phyloP scores from a whole-genome alignment of 768 basidiomycete species.

The Candolleomyces aberdarensis region DNA sequence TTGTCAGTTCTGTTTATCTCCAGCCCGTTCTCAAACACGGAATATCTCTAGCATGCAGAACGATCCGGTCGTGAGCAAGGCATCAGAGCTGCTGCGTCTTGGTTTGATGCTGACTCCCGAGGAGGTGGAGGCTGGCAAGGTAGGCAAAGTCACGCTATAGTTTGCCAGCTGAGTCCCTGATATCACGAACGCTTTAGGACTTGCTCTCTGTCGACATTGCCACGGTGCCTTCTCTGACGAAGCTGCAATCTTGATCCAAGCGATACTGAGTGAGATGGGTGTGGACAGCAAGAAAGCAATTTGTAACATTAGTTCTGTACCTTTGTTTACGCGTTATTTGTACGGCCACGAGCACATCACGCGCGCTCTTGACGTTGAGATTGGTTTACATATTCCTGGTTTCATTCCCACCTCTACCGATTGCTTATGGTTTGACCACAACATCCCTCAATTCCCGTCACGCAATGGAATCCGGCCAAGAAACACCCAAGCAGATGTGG shows the following conservation, averaged over 20 bases:
- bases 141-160: slow-evolving; percentile 21
- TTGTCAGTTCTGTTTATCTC: background rate
- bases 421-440: background rate
- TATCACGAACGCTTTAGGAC: slow-evolving; percentile 26
- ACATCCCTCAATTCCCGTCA: background rate
- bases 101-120: slow-evolving; percentile 77
- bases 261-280: no score
- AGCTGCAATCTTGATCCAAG: slow-evolving; percentile 13
- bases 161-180: background rate
- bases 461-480: background rate
- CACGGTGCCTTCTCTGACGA: slow-evolving; percentile 23
- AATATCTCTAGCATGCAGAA: slow-evolving; percentile 60
- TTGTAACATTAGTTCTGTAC: no score
- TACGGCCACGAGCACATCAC: background rate
- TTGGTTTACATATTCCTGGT: no score
- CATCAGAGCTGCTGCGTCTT: slow-evolving; percentile 73
- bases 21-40: no score
- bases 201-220: slow-evolving; percentile 40
- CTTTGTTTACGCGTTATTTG: slow-evolving; percentile 16
- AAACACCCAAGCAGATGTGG: slow-evolving; percentile 24
- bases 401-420: no score
- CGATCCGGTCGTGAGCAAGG: slow-evolving; percentile 77
- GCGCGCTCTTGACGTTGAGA: background rate
- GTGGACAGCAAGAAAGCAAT: no score
- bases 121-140: slow-evolving; percentile 75